Base-by-base conservation (phyloP, 106 monocot genomes). In the Dendrobium nobile region DNA sequence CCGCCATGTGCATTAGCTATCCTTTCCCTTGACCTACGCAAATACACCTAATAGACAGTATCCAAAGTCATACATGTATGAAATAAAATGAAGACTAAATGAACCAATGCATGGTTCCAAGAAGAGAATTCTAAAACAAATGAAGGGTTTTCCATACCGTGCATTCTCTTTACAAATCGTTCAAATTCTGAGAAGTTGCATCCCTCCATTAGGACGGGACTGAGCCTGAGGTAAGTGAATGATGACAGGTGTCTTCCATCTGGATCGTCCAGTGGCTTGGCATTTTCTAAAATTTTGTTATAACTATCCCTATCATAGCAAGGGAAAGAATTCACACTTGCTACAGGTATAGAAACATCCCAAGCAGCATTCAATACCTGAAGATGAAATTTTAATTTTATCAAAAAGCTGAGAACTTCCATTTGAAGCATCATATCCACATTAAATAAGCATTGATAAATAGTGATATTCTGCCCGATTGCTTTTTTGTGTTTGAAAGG, bases 311-410 rank as follows among this genome's bases (percentile, higher is more conserved):
- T 92, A 78, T 97, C 94, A 79, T 88, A 88, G 85, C 92, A 94
- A 6, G 94, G 86, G 70, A 97, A 89, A 83, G 96, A 90, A 89
- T 97, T 97, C 80, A 94, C 96, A 79, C 92, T 94, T 41, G 94
- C 87, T 77, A 97, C 89, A 19, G 78, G 87, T 84, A 96, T 82
- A 73, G 79, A 37, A 78, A 80, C 90, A 87, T 97, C 96, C 96
- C 96, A 97, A 82, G 96, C 93, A 79, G 88, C 90, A 88, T 96
- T 96, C 64, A 96, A 64, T 33, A 96, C 96, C 96, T 96, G 88
- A 67, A 75, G 37, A 78, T 54, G 41, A 73, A 76, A 48, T 76
- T 28, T 20, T 10, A 47, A 76, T 48, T 47, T 24, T 19, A 22
- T 26, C 9, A 74, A 44, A 43, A 74, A 28, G 2, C 11, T n/a